Conservation (phyloP, 176 grass and related monocot genomes). For the Oryza glaberrima region DNA sequence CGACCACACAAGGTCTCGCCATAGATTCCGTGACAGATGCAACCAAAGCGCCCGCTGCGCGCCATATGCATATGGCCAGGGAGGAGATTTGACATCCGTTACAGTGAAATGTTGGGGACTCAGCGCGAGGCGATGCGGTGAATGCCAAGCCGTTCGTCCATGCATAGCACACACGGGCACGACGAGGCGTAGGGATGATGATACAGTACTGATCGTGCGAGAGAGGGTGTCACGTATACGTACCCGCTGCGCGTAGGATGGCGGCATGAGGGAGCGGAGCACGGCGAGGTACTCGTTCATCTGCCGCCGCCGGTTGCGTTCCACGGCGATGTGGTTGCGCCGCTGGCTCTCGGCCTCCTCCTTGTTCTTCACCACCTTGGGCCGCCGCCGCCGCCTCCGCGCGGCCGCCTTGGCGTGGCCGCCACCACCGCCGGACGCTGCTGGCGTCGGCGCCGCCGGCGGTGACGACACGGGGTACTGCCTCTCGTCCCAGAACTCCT, state of each 20-base stretch:
- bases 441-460: neutral
- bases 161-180: neutral
- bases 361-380: constrained; percentile 51
- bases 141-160: constrained; percentile 48
- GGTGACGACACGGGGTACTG: constrained; percentile 6
- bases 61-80: constrained; percentile 21
- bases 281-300: constrained; percentile 97
- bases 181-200: neutral
- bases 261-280: constrained; percentile 89
- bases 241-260: constrained; percentile 89
- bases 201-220: neutral
- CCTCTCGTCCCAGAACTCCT: constrained; percentile 41
- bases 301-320: constrained; percentile 92
- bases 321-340: constrained; percentile 88
- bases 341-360: constrained; percentile 62
- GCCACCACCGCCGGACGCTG: neutral
- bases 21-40: constrained; percentile 58
- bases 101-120: constrained; percentile 40
- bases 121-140: neutral
- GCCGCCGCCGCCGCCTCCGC: constrained; percentile 29
- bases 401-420: constrained; percentile 15
- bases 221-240: neutral
- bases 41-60: constrained; percentile 42
- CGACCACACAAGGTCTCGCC: neutral
- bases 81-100: constrained; percentile 43